phyloP scores from a whole-genome alignment of 225 moss, liverwort and hornwort species.

The Takakia lepidozioides region DNA sequence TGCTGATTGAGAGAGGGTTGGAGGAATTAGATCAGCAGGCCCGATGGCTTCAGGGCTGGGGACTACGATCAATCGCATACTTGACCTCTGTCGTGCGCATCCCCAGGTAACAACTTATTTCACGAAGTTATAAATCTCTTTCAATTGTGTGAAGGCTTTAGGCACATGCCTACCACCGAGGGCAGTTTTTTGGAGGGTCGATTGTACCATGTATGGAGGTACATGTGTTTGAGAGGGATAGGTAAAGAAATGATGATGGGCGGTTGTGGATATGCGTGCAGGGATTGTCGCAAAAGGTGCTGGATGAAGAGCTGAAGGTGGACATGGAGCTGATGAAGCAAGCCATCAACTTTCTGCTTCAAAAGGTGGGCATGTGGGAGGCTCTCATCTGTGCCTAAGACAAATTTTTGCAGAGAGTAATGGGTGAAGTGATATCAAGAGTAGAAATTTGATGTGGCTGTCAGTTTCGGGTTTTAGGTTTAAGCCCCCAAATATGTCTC shows the following conservation, averaged over 20 bases:
- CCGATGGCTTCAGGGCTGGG: conserved; percentile 34
- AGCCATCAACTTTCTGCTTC: conserved; percentile 67
- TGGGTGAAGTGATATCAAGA: too few relatives aligned
- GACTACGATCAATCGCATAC: conserved; percentile 42
- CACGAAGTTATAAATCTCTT: too few relatives aligned
- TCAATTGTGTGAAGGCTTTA: background rate
- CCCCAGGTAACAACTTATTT: conserved; percentile 69
- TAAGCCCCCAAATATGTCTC: too few relatives aligned
- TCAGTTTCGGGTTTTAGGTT: too few relatives aligned
- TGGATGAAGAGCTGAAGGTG: conserved; percentile 59
- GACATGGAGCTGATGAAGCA: conserved; percentile 34
- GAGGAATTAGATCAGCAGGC: background rate
- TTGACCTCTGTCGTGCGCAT: conserved; percentile 76
- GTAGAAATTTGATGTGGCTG: too few relatives aligned
- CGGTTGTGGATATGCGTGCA: conserved; percentile 12
- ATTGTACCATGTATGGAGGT: background rate
- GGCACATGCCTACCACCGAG: background rate
- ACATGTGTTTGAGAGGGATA: background rate
- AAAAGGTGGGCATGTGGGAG: too few relatives aligned
- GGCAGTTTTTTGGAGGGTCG: too few relatives aligned
- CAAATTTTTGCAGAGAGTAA: too few relatives aligned
- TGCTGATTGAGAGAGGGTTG: background rate
- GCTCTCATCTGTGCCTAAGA: too few relatives aligned
- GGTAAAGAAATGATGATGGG: background rate
- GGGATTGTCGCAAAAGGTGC: conserved; percentile 77